phyloP scores from a whole-genome alignment of 306 rosid genomes.

The Coriaria nepalensis region DNA sequence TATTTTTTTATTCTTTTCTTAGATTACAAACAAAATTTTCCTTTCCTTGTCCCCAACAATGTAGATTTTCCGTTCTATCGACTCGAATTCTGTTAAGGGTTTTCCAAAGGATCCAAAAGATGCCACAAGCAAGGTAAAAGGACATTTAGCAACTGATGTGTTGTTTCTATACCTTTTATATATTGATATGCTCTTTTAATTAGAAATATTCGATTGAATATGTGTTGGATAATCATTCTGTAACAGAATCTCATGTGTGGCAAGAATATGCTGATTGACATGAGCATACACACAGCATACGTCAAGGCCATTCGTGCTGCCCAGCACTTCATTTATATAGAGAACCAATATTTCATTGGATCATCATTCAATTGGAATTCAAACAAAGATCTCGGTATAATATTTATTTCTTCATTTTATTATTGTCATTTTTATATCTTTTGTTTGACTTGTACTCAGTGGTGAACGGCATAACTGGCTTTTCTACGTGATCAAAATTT shows the following conservation, averaged over 20 bases:
- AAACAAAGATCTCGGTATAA: slow-evolving; percentile 62
- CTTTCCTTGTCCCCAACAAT: slow-evolving; percentile 16
- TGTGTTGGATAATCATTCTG: slow-evolving; percentile 16
- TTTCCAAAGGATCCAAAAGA: slow-evolving; percentile 83
- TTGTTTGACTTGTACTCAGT: too few relatives aligned
- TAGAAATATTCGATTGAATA: slow-evolving; percentile 7
- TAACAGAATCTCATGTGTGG: slow-evolving; percentile 83
- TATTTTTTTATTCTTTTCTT: neutral
- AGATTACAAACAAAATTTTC: neutral
- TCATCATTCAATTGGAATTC: slow-evolving; percentile 81
- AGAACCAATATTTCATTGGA: slow-evolving; percentile 92
- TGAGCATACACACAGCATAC: slow-evolving; percentile 96
- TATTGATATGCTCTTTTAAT: slow-evolving; percentile 6
- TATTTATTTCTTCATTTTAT: slow-evolving; percentile 4
- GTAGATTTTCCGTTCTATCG: slow-evolving; percentile 93
- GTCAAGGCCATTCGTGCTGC: slow-evolving; percentile 95
- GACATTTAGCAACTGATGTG: slow-evolving; percentile 15
- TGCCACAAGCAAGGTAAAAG: slow-evolving; percentile 49
- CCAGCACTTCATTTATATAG: slow-evolving; percentile 85
- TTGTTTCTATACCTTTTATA: slow-evolving; percentile 7
- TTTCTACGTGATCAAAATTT: too few relatives aligned
- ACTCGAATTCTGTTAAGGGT: slow-evolving; percentile 75
- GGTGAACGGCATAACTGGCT: too few relatives aligned
- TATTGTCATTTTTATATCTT: slow-evolving; percentile 9
- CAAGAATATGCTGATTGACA: slow-evolving; percentile 90